Base-by-base conservation (phyloP, 2,329 filamentous ascomycete species). In the Emergomyces africanus region DNA sequence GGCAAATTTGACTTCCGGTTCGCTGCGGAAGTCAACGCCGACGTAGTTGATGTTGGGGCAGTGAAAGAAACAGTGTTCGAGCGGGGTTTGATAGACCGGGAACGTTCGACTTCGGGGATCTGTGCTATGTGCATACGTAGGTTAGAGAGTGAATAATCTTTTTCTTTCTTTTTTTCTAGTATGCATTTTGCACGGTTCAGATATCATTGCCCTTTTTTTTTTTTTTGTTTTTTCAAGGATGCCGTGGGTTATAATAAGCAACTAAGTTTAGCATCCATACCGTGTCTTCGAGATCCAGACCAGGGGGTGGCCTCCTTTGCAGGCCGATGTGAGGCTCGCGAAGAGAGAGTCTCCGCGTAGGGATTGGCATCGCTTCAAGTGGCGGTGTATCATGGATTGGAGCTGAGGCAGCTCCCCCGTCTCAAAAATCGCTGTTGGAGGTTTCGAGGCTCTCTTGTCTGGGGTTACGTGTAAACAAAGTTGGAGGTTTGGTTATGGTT, bases 311-410 rank as follows among this genome's bases (percentile, higher is more conserved):
- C 23, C 28, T 61, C 56, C 41, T 66, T 62, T 68, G 67, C 56
- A 57, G 61, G 60, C 20, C 54, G 15, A 51, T 49, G 61, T 66
- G 67, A 48, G 70, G 67, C 39, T 72, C 71, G 42, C 70, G 70
- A 51, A 71, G 63, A 23, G 71, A 72, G 55, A 64, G 59, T 15
- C 71, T 71, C 28, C 72, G 71, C 37, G 71, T 74, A 20, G 72
- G 72, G 48, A 74, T 73, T 51, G 72, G 71, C 72, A 75, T 74
- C 50, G 57, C 49, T 54, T 30, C 25, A 14, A 23, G n/a, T 3
- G n/a, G n/a, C 35, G n/a, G 15, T 44, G 15, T 10, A 1, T 20
- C 28, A 20, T 20, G 37, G 35, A 8, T 23, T 23, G 28, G 53
- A n/a, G 25, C 3, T 50, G 2, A 14, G 28, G 5, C 8, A n/a